Evolutionary conservation across 257 asterid species (phyloP).

Genomic region (Parsonsia alboflavescens): DNA sequence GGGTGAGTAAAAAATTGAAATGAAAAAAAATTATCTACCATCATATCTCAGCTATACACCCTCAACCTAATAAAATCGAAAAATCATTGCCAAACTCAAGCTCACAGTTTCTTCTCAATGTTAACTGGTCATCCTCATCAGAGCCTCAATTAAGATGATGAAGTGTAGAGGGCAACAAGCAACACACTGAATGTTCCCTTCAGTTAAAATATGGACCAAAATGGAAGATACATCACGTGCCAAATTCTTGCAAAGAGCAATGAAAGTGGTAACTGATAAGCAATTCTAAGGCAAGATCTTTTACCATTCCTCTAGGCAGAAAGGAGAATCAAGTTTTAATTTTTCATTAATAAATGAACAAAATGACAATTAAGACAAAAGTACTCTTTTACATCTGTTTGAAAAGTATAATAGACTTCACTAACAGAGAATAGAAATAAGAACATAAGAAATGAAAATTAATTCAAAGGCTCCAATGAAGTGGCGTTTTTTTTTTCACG

Average conservation of each 20-base stretch:
- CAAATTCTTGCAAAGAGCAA: not conserved
- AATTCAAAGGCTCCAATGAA: not conserved
- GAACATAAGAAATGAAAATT: not conserved
- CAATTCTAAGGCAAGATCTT: not conserved
- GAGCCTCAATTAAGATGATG: not conserved
- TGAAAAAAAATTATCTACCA: too few species aligned
- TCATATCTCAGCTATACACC: not conserved
- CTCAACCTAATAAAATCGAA: not conserved
- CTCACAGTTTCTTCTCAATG: not conserved
- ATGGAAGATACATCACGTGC: not conserved
- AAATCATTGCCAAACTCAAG: not conserved
- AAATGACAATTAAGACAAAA: too few species aligned
- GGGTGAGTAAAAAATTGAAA: not conserved
- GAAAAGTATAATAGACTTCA: not conserved
- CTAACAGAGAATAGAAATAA: not conserved
- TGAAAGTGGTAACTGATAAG: not conserved
- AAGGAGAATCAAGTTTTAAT: too few species aligned
- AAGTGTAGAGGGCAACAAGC: not conserved
- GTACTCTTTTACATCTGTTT: too few species aligned
- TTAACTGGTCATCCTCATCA: not conserved
- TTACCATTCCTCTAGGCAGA: too few species aligned
- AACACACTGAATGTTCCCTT: too few species aligned
- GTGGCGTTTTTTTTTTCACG: not conserved
- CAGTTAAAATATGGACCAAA: not conserved
- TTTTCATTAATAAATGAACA: too few species aligned